Percentiles rank a stretch among this genome's conserved stretches.
These are phyloP conservation scores for Hanseniaspora lindneri DNA, from an alignment of 805 yeast species.

Conservation along the genomic window DNA sequence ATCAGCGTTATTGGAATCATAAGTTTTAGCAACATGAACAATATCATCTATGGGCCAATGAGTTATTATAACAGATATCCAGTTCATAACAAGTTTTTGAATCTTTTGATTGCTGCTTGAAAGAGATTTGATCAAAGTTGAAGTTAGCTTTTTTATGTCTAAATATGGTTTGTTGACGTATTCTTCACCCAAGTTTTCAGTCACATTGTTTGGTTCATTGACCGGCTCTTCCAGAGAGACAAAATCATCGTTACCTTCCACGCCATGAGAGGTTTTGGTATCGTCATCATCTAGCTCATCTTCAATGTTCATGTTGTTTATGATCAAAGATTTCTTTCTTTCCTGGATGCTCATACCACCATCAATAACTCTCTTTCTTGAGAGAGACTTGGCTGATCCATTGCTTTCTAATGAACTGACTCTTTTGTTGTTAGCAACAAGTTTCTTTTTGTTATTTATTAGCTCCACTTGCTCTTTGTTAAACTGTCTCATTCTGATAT, in stretches of 20 bases:
- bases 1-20: background rate
- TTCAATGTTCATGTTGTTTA: conserved; percentile 12
- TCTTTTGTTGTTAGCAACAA: conserved; percentile 19
- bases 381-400: background rate
- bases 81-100: conserved; percentile 63
- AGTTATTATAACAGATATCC: conserved; percentile 63
- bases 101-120: conserved; percentile 65
- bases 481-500: conserved; percentile 43
- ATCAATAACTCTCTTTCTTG: background rate
- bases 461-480: background rate
- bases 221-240: conserved; percentile 16
- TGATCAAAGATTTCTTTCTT: conserved; percentile 23
- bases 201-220: conserved; percentile 21
- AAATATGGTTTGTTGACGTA: conserved; percentile 36
- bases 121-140: conserved; percentile 67
- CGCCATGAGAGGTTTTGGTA: too few relatives aligned
- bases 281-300: background rate
- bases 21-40: conserved; percentile 21
- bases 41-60: conserved; percentile 24
- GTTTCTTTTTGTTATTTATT: background rate
- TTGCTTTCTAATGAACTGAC: conserved; percentile 7
- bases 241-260: background rate
- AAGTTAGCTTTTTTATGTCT: conserved; percentile 69
- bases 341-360: conserved; percentile 23
- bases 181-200: conserved; percentile 35